A percentile compares a stretch with the other conserved stretches of the same genome.
These are phyloP conservation scores for Fusarium stilboides DNA, from an alignment of 2,329 filamentous ascomycete genomes.

Conservation along the genomic window DNA sequence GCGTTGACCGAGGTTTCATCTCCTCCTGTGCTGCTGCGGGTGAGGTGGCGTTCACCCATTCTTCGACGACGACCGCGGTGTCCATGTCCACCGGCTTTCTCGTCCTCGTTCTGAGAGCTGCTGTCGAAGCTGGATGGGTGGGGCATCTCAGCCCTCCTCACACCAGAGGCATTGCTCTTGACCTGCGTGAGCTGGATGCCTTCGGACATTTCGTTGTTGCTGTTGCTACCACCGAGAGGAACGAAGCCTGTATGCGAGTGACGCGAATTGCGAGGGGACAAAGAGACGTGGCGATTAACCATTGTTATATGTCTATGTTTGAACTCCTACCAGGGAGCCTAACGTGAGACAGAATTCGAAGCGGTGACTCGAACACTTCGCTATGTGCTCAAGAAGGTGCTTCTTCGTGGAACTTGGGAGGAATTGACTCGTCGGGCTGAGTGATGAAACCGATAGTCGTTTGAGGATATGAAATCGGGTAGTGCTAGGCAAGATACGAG, in stretches of 20 bases:
- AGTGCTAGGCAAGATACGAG: conserved; percentile 35
- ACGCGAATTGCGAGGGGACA: conserved; percentile 56
- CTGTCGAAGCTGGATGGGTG: conserved; percentile 52
- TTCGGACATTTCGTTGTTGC: conserved; percentile 54
- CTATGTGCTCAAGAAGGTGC: conserved; percentile 23
- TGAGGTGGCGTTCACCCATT: conserved; percentile 57
- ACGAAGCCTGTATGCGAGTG: conserved; percentile 62
- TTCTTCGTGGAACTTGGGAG: conserved; percentile 21
- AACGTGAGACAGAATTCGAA: conserved; percentile 24
- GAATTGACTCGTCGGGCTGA: conserved; percentile 31
- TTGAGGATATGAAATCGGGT: conserved; percentile 21
- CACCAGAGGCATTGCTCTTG: conserved; percentile 69
- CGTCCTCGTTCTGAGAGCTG: conserved; percentile 56
- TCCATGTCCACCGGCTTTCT: conserved; percentile 62
- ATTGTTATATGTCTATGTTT: conserved; percentile 41
- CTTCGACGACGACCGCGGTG: conserved; percentile 66
- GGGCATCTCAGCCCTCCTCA: conserved; percentile 61
- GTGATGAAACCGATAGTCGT: conserved; percentile 44
- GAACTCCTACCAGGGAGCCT: conserved; percentile 46
- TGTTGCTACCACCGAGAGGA: conserved; percentile 56
- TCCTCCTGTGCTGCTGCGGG: conserved; percentile 66
- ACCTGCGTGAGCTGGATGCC: conserved; percentile 72
- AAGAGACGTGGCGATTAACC: conserved; percentile 51
- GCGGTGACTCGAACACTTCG: conserved; percentile 30
- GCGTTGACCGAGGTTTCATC: conserved; percentile 73